Evolutionary conservation across 768 basidiomycete genomes (phyloP).

Genomic region (Infundibulicybe gibba): DNA sequence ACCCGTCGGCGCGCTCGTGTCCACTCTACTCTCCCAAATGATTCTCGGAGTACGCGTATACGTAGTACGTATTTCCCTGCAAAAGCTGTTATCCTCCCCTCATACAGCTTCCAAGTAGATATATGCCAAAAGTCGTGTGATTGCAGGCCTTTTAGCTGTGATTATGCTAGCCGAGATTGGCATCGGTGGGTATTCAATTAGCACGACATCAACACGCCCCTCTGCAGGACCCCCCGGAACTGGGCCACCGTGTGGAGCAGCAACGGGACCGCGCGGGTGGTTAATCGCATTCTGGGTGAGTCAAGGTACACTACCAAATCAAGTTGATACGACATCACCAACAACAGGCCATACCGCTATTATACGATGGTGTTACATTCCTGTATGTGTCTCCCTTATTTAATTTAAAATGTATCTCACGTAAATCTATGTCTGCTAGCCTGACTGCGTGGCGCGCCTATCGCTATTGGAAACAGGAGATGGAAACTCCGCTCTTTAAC

Average conservation of each 20-base stretch:
- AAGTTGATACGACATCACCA: too few species aligned
- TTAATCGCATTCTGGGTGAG: conserved; percentile 15
- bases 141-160: conserved; percentile 4
- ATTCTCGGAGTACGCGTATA: conserved; percentile 12
- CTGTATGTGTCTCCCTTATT: background rate
- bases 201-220: conserved; percentile 9
- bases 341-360: conserved; percentile 5
- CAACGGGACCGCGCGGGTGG: conserved; percentile 13
- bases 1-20: conserved; percentile 14
- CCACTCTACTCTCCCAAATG: conserved; percentile 14
- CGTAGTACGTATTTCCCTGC: conserved; percentile 5
- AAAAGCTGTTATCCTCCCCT: background rate
- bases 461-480: too few species aligned
- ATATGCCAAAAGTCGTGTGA: conserved; percentile 6
- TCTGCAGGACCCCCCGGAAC: conserved; percentile 4
- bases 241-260: conserved; percentile 10
- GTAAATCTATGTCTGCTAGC: too few species aligned
- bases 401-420: too few species aligned
- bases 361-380: conserved; percentile 1
- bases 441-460: too few species aligned
- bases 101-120: too few species aligned
- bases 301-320: background rate
- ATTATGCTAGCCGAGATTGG: conserved; percentile 5
- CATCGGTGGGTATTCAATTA: conserved; percentile 7
- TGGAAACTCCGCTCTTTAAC: too few species aligned